Conservation (phyloP, 1,284 basidiomycete species). For the Cryptococcus amylolentus region DNA sequence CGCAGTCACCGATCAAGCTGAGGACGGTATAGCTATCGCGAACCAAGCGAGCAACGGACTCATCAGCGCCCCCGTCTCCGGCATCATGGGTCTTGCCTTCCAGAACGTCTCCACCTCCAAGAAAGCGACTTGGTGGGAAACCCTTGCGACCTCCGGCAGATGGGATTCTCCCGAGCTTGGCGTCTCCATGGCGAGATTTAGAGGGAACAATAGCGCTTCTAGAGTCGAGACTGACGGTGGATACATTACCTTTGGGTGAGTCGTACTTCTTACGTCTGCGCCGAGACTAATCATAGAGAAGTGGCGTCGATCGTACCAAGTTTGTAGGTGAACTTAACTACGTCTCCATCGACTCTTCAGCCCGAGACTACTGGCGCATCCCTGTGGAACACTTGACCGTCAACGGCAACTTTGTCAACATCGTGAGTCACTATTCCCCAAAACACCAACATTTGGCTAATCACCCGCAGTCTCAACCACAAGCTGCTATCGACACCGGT, state of each 20-base stretch:
- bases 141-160: conserved; percentile 59
- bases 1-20: neutral
- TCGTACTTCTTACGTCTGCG: neutral
- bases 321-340: conserved; percentile 72
- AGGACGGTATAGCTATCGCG: conserved; percentile 46
- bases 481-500: conserved; percentile 58
- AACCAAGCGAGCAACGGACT: conserved; percentile 46
- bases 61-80: conserved; percentile 49
- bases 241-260: conserved; percentile 64
- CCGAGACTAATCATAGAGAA: neutral
- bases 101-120: conserved; percentile 49
- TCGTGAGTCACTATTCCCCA: conserved; percentile 24
- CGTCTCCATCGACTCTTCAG: conserved; percentile 53
- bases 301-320: neutral
- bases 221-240: conserved; percentile 65
- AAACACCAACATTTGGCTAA: neutral
- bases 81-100: conserved; percentile 55
- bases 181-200: conserved; percentile 72
- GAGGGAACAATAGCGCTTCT: conserved; percentile 57
- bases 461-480: neutral
- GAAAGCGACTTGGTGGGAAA: conserved; percentile 57
- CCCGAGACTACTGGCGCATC: conserved; percentile 54
- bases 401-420: conserved; percentile 40
- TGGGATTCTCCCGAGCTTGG: conserved; percentile 70
- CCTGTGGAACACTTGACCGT: conserved; percentile 50